A percentile compares a stretch with the other conserved stretches of the same genome.
phyloP scores from a whole-genome alignment of 169 alveolate genomes.

The Cryptosporidium ubiquitum region DNA sequence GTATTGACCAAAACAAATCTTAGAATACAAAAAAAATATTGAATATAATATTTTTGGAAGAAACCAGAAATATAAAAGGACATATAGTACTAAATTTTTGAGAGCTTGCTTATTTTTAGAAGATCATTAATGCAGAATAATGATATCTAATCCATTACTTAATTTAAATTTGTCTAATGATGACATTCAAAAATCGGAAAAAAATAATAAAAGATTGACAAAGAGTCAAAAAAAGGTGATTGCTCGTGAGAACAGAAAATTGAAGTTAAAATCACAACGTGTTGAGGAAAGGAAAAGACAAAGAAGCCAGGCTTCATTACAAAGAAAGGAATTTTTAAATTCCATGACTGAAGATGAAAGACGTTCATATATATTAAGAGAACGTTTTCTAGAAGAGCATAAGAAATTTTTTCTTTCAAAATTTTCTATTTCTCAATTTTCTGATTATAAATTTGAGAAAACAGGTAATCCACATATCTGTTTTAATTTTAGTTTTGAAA shows the following conservation, averaged over 20 bases:
- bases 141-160: not conserved
- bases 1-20: not conserved
- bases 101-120: not conserved
- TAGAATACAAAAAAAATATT: not conserved
- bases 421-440: not conserved
- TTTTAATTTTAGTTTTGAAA: constrained; percentile 78
- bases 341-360: constrained; percentile 75
- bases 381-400: constrained; percentile 66
- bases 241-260: constrained; percentile 75
- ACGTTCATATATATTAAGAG: constrained; percentile 75
- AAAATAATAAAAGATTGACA: constrained; percentile 15
- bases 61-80: not conserved
- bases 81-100: not conserved
- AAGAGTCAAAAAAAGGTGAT: constrained; percentile 66
- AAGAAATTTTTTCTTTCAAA: constrained; percentile 42
- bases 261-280: constrained; percentile 27
- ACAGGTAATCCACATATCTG: constrained; percentile 75
- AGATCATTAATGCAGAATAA: not conserved
- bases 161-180: not conserved
- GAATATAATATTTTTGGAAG: not conserved
- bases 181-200: not conserved
- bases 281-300: constrained; percentile 64
- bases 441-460: constrained; percentile 21
- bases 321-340: constrained; percentile 74
- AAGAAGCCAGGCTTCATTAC: constrained; percentile 50